Percentiles rank a stretch among this genome's conserved stretches.
phyloP scores from a whole-genome alignment of 257 asterid genomes.

The Handroanthus guayacan region DNA sequence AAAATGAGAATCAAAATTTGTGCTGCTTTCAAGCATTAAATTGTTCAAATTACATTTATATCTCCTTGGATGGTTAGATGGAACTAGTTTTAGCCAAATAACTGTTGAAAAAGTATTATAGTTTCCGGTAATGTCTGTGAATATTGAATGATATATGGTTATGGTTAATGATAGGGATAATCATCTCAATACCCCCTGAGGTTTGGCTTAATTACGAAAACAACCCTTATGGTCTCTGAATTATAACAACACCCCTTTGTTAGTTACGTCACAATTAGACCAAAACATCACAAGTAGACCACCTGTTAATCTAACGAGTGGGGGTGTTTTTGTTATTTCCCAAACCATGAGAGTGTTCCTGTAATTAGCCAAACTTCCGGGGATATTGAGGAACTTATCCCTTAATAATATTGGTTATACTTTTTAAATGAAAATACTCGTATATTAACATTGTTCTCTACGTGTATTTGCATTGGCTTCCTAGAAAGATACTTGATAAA shows the following conservation, averaged over 20 bases:
- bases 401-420: not conserved
- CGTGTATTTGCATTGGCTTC: not conserved
- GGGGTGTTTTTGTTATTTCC: no score
- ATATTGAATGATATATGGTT: not conserved
- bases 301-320: no score
- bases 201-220: no score
- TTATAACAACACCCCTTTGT: no score
- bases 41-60: not conserved
- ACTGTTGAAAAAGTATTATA: not conserved
- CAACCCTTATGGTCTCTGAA: no score
- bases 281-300: no score
- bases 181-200: no score
- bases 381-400: no score
- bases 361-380: no score
- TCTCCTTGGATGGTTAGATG: not conserved
- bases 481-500: not conserved
- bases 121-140: not conserved
- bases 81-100: not conserved
- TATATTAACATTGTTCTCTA: not conserved
- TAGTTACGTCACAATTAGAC: no score
- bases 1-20: not conserved
- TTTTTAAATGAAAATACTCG: not conserved
- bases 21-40: not conserved
- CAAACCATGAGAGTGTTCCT: no score
- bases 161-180: not conserved